Evolutionary conservation across 495 filamentous ascomycete genomes (phyloP).

Genomic region (Aspergillus asperescens): DNA sequence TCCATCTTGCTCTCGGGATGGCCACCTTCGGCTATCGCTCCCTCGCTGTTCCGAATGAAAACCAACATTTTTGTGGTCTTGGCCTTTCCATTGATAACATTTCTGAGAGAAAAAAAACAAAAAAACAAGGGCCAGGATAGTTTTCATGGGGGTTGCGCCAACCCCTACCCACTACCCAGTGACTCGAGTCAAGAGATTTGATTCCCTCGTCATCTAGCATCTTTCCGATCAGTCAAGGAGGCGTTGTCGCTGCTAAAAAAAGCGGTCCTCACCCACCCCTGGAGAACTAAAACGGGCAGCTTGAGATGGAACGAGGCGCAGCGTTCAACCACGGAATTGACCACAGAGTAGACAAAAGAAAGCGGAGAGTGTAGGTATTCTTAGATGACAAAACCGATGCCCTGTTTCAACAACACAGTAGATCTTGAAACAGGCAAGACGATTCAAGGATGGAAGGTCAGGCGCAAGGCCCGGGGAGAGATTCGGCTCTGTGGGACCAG

Average conservation of each 20-base stretch:
- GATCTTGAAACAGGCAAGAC: slow-evolving; percentile 8
- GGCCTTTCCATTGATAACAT: background rate
- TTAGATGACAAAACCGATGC: background rate
- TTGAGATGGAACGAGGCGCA: background rate
- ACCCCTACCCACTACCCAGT: background rate
- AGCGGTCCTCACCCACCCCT: no score
- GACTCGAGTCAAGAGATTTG: background rate
- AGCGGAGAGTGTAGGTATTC: background rate
- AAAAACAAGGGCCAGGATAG: background rate
- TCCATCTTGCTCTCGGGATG: background rate
- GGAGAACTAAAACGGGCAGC: background rate
- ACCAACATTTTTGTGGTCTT: background rate
- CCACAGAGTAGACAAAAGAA: background rate
- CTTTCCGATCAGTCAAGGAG: background rate
- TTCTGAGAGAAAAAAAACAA: no score
- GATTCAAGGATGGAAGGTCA: background rate
- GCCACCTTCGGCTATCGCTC: background rate
- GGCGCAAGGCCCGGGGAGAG: background rate
- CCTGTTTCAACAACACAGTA: background rate
- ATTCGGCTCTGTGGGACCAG: background rate
- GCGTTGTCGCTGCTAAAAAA: slow-evolving; percentile 4
- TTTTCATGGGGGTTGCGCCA: background rate
- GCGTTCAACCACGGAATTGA: background rate
- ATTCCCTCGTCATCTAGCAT: background rate
- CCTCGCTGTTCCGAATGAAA: background rate